Conservation (phyloP, 805 yeast species). For the Myxozyma vanderwaltii region DNA sequence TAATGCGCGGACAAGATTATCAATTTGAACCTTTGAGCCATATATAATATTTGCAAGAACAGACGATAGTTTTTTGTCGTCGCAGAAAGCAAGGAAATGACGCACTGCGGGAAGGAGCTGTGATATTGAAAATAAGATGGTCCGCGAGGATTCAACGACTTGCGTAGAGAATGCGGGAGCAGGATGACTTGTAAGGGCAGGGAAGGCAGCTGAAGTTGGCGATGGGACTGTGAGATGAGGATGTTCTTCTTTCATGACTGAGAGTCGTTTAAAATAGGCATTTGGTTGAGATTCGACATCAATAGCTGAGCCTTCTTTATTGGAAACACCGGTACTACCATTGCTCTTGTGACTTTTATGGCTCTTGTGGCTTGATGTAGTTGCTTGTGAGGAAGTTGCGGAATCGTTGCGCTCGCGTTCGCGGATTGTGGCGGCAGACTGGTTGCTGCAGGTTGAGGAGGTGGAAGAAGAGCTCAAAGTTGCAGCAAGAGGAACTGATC, state of each 20-base stretch:
- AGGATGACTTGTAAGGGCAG: constrained; percentile 2
- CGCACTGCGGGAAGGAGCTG: constrained; percentile 35
- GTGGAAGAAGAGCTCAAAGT: constrained; percentile 4
- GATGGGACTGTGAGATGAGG: constrained; percentile 15
- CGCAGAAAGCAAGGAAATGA: constrained; percentile 33
- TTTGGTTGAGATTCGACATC: constrained; percentile 32
- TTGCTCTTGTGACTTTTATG: constrained; percentile 10
- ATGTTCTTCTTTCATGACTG: constrained; percentile 30
- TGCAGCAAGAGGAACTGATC: not conserved
- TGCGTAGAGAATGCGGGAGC: constrained; percentile 2
- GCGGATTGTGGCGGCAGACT: not conserved
- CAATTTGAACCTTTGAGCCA: constrained; percentile 30
- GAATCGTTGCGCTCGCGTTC: constrained; percentile 5
- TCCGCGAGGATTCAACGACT: constrained; percentile 35
- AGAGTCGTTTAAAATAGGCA: constrained; percentile 36
- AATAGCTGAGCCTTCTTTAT: not conserved
- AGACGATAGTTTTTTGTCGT: constrained; percentile 29
- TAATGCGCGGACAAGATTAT: constrained; percentile 31
- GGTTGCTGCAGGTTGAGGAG: constrained; percentile 6
- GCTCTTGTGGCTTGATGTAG: not conserved
- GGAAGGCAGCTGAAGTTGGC: constrained; percentile 18
- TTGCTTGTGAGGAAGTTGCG: not conserved
- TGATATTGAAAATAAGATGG: constrained; percentile 34
- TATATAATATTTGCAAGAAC: constrained; percentile 26
- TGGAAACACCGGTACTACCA: constrained; percentile 1